These are phyloP conservation scores for Leptographium galeiforme DNA, from an alignment of 2,329 filamentous ascomycete genomes.

Conservation along the genomic window DNA sequence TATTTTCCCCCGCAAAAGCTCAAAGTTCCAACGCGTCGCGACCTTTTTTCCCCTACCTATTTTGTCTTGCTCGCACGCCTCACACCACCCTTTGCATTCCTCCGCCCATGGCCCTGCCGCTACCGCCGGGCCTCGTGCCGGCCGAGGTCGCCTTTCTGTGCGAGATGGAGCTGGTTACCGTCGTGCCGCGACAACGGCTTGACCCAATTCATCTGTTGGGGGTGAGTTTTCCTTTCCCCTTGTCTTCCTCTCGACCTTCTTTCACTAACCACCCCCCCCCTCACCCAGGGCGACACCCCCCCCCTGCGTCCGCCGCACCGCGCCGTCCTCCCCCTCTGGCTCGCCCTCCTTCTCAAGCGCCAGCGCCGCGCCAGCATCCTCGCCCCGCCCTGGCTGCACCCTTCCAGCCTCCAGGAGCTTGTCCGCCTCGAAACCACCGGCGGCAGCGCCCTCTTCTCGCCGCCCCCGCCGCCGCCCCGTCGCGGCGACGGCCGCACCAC, in stretches of 20 bases:
- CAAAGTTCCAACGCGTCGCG: neutral
- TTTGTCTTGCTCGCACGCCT: neutral
- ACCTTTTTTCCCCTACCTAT: neutral
- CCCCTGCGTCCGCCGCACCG: conserved; percentile 70
- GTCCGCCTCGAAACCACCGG: conserved; percentile 58
- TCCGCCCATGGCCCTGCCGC: conserved; percentile 33
- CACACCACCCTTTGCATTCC: neutral
- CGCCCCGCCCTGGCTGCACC: conserved; percentile 77
- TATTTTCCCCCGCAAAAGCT: neutral
- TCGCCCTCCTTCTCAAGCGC: conserved; percentile 86
- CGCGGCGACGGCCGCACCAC: conserved; percentile 33
- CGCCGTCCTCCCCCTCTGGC: conserved; percentile 74
- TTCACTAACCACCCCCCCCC: conserved; percentile 11
- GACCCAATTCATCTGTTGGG: conserved; percentile 74
- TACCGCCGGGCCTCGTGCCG: conserved; percentile 52
- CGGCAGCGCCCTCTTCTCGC: conserved; percentile 48
- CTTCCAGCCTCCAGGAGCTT: conserved; percentile 61
- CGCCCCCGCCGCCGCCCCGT: conserved; percentile 54
- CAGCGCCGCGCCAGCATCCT: conserved; percentile 89
- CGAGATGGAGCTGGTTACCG: conserved; percentile 92
- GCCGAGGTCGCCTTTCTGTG: conserved; percentile 87
- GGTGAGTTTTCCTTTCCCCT: conserved; percentile 39
- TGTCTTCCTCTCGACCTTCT: conserved; percentile 5
- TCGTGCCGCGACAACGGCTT: conserved; percentile 81
- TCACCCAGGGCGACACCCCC: conserved; percentile 64